phyloP scores from a whole-genome alignment of 2,329 filamentous ascomycete genomes.

The Diaporthe humulicola region DNA sequence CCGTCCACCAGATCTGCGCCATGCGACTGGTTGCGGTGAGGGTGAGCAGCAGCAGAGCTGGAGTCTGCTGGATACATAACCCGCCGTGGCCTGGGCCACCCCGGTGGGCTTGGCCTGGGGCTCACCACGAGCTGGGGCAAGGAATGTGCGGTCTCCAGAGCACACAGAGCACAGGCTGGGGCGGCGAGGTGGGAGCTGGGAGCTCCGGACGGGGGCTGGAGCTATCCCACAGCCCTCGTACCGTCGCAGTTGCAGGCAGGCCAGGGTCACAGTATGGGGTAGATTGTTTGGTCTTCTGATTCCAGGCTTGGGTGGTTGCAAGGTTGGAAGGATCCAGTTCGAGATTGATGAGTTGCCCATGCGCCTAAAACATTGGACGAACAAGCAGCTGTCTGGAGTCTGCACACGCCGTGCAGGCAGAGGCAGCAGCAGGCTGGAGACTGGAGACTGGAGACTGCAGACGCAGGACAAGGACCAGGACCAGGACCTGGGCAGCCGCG shows the following conservation, averaged over 20 bases:
- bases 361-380: conserved; percentile 23
- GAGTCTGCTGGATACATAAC: too few relatives aligned
- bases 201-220: conserved; percentile 22
- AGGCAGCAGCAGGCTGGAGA: background rate
- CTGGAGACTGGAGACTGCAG: background rate
- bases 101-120: conserved; percentile 19
- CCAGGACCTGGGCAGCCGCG: conserved; percentile 15
- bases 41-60: background rate
- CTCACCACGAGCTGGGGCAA: conserved; percentile 21
- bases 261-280: conserved; percentile 26
- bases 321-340: conserved; percentile 28
- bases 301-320: conserved; percentile 3
- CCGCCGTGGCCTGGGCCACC: background rate
- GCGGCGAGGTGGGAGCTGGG: conserved; percentile 11
- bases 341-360: conserved; percentile 30
- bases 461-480: background rate
- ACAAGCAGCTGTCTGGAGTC: background rate
- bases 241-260: conserved; percentile 21
- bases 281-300: conserved; percentile 21
- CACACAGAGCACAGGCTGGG: background rate
- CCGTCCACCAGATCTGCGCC: conserved; percentile 22
- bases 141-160: background rate
- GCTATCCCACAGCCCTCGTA: conserved; percentile 6
- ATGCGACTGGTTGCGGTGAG: conserved; percentile 34
- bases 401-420: background rate